Percentiles rank a stretch among this genome's conserved stretches.
phyloP scores from a whole-genome alignment of 129 eudicot species.

The Helianthus annuus region HanXRQr2.0-SUNRISE NC_035440.2:162168763-162169262 shows the following conservation, averaged over 20 bases:
- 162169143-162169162: background rate
- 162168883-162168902: slow-evolving; percentile 28
- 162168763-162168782: no score
- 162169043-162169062: no score
- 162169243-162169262: no score
- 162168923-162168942: slow-evolving; percentile 33
- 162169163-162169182: no score
- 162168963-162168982: slow-evolving; percentile 15
- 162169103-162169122: background rate
- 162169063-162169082: background rate
- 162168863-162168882: slow-evolving; percentile 52
- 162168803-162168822: background rate
- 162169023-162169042: background rate
- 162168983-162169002: background rate
- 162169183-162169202: no score
- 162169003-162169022: background rate
- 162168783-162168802: background rate
- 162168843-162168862: slow-evolving; percentile 19
- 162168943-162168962: no score
- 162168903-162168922: slow-evolving; percentile 40
- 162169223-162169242: no score
- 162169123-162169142: background rate
- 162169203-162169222: no score
- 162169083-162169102: background rate
- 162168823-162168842: background rate